Evolutionary conservation across 1,284 basidiomycete genomes (phyloP).

Genomic region (Meripilus lineatus): DNA sequence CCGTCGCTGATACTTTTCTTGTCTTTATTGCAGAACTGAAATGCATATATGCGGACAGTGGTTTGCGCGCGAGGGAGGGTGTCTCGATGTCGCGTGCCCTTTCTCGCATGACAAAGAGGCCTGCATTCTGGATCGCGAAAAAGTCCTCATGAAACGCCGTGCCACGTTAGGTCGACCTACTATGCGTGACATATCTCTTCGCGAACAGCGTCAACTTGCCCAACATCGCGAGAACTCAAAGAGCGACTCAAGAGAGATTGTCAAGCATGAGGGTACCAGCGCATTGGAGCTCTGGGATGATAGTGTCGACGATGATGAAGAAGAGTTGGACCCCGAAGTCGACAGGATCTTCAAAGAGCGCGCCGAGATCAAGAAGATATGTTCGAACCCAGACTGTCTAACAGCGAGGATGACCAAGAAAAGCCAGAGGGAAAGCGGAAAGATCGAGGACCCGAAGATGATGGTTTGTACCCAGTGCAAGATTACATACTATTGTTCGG

Average conservation of each 20-base stretch:
- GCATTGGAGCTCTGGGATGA: background rate
- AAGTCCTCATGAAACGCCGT: constrained; percentile 13
- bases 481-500: constrained; percentile 20
- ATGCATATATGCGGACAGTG: no score
- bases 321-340: constrained; percentile 10
- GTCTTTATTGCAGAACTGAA: no score
- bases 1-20: constrained; percentile 3
- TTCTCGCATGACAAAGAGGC: constrained; percentile 21
- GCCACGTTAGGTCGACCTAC: constrained; percentile 10
- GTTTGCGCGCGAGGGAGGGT: constrained; percentile 19
- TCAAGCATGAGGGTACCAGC: background rate
- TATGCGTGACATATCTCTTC: constrained; percentile 6
- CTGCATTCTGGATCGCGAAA: constrained; percentile 10
- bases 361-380: constrained; percentile 9
- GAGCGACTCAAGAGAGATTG: background rate
- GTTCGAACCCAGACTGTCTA: constrained; percentile 18
- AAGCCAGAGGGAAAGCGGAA: constrained; percentile 1
- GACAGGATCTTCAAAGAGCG: constrained; percentile 7
- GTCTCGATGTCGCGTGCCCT: constrained; percentile 18
- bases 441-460: constrained; percentile 6
- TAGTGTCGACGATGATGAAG: constrained; percentile 6
- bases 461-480: constrained; percentile 15
- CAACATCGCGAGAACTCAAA: background rate
- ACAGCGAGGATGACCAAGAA: constrained; percentile 9
- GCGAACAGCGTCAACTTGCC: constrained; percentile 4